A percentile compares a stretch with the other conserved stretches of the same genome.
These are phyloP conservation scores for Salix udensis DNA, from an alignment of 345 rosid species.

Conservation along the genomic window DNA sequence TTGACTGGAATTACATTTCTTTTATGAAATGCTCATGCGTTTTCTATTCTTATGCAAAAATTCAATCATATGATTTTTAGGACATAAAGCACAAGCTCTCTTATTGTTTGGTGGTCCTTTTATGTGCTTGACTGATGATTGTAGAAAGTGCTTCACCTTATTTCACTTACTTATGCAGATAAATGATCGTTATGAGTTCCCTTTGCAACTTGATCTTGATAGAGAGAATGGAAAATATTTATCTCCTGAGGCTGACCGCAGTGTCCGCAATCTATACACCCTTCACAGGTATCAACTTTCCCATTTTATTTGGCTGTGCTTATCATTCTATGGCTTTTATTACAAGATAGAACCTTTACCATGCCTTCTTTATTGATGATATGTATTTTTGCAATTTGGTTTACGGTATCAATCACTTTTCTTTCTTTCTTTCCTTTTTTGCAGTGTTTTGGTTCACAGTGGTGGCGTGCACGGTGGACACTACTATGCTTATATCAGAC, in stretches of 20 bases:
- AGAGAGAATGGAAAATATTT: conserved; percentile 30
- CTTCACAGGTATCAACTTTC: conserved; percentile 68
- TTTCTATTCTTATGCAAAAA: too few relatives aligned
- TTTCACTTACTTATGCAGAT: conserved; percentile 16
- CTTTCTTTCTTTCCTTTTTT: conserved; percentile 7
- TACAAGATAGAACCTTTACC: neutral
- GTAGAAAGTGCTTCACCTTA: neutral
- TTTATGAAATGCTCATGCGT: neutral
- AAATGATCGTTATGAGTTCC: conserved; percentile 37
- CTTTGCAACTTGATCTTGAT: conserved; percentile 38
- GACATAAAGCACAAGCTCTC: neutral
- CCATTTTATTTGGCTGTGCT: neutral
- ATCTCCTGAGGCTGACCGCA: conserved; percentile 35
- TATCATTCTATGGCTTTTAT: neutral
- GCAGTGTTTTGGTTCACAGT: conserved; percentile 96
- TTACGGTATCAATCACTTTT: neutral
- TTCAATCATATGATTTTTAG: too few relatives aligned
- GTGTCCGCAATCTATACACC: conserved; percentile 38
- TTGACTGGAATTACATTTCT: neutral
- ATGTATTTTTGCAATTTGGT: neutral
- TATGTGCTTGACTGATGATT: neutral
- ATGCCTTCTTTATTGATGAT: neutral
- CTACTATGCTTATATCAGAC: conserved; percentile 93
- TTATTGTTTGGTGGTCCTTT: neutral
- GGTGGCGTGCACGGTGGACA: conserved; percentile 99